Evolutionary conservation across 116 monocot genomes (phyloP).

Genomic region (Papilionanthe hybrid): DNA sequence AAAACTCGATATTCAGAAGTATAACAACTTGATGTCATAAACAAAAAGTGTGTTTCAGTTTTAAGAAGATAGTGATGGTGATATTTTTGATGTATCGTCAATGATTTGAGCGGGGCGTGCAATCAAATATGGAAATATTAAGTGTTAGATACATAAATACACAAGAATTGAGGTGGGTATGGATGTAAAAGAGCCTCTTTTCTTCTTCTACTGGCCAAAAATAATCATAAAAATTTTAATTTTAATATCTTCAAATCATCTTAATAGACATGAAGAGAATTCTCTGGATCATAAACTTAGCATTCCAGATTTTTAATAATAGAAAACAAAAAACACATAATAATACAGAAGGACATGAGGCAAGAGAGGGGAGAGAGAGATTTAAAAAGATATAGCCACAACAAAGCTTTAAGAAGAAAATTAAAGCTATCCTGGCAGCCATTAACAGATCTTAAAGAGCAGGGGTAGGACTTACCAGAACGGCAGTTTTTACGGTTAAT

Average conservation of each 20-base stretch:
- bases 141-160: too few relatives aligned
- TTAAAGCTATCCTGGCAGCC: neutral
- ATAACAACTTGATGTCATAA: too few relatives aligned
- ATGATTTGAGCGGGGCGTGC: too few relatives aligned
- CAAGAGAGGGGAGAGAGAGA: neutral
- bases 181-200: too few relatives aligned
- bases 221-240: neutral
- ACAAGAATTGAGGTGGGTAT: too few relatives aligned
- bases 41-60: too few relatives aligned
- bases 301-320: neutral
- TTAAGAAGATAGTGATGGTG: too few relatives aligned
- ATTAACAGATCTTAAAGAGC: neutral
- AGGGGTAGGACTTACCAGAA: neutral
- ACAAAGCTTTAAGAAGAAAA: neutral
- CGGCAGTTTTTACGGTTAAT: neutral
- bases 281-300: neutral
- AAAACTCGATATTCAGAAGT: too few relatives aligned
- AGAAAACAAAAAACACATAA: neutral
- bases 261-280: neutral
- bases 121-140: too few relatives aligned
- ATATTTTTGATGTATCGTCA: too few relatives aligned
- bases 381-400: neutral
- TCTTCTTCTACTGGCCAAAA: too few relatives aligned
- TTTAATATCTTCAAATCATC: conserved; percentile 6
- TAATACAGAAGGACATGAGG: neutral